Evolutionary conservation across 176 grass and related monocot species (phyloP).

Genomic region (Carex littledalei): DNA sequence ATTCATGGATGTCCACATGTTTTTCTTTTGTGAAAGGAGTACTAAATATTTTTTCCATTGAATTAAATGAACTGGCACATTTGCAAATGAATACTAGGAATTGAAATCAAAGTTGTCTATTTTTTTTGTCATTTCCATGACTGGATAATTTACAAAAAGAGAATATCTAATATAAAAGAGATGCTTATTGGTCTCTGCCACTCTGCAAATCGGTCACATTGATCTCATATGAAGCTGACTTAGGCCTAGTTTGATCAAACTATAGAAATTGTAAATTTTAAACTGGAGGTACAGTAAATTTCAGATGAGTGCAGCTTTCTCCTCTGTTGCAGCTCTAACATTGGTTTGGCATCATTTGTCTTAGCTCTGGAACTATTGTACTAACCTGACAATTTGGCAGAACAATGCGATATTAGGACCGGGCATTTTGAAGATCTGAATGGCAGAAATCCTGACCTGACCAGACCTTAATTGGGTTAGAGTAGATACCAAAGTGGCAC

Average conservation of each 20-base stretch:
- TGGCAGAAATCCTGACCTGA: neutral
- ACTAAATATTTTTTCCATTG: neutral
- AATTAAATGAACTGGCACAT: neutral
- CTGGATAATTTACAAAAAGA: neutral
- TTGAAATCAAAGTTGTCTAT: too few species aligned
- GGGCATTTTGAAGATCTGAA: neutral
- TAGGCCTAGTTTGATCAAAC: neutral
- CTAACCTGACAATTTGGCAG: neutral
- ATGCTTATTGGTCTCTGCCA: neutral
- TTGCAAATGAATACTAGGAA: neutral
- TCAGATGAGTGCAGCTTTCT: neutral
- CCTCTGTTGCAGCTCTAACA: neutral
- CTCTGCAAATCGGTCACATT: neutral
- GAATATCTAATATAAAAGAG: neutral
- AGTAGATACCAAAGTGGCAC: neutral
- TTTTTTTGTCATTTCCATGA: neutral
- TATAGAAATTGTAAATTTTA: slow-evolving; percentile 1
- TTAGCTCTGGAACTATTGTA: neutral
- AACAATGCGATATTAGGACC: neutral
- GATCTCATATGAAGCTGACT: neutral
- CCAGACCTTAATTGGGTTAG: neutral
- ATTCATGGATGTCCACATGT: neutral
- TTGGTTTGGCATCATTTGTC: neutral
- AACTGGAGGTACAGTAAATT: neutral
- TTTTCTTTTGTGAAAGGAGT: neutral